Percentiles rank a stretch among this genome's conserved stretches.
These are phyloP conservation scores for Mycena metata DNA, from an alignment of 768 basidiomycete species.

Conservation along the genomic window DNA sequence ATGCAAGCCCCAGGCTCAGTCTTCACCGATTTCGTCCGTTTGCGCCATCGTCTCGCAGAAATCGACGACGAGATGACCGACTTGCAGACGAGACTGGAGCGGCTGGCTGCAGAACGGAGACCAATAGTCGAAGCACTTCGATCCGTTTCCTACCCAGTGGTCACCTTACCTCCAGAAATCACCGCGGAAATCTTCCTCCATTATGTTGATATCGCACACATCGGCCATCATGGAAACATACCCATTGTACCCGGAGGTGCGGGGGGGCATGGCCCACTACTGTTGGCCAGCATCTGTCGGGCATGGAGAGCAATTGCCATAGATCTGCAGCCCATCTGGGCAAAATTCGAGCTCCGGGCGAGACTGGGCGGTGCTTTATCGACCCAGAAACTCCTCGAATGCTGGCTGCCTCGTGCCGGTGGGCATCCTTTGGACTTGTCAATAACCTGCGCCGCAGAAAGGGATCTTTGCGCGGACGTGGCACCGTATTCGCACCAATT, in stretches of 20 bases:
- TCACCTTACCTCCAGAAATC: conserved; percentile 4
- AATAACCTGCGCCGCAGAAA: background rate
- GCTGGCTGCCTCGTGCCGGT: conserved; percentile 13
- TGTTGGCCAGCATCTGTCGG: conserved; percentile 1
- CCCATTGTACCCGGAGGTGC: background rate
- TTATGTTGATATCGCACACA: conserved; percentile 6
- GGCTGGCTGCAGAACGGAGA: background rate
- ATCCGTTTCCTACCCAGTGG: conserved; percentile 7
- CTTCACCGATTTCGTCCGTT: background rate
- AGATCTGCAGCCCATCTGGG: conserved; percentile 1
- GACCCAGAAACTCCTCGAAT: background rate
- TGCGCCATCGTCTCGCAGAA: conserved; percentile 19
- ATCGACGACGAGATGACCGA: conserved; percentile 11
- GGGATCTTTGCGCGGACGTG: background rate
- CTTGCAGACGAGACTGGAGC: background rate
- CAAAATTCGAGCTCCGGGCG: background rate
- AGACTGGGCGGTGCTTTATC: background rate
- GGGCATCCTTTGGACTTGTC: background rate
- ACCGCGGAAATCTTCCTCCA: conserved; percentile 8
- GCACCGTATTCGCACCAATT: background rate
- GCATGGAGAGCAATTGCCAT: conserved; percentile 9
- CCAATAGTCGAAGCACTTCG: background rate
- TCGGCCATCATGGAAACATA: background rate
- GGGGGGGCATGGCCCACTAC: conserved; percentile 6
- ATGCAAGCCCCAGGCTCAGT: no score